phyloP scores from a whole-genome alignment of 495 filamentous ascomycete species.

The Xylaria telfairii region DNA sequence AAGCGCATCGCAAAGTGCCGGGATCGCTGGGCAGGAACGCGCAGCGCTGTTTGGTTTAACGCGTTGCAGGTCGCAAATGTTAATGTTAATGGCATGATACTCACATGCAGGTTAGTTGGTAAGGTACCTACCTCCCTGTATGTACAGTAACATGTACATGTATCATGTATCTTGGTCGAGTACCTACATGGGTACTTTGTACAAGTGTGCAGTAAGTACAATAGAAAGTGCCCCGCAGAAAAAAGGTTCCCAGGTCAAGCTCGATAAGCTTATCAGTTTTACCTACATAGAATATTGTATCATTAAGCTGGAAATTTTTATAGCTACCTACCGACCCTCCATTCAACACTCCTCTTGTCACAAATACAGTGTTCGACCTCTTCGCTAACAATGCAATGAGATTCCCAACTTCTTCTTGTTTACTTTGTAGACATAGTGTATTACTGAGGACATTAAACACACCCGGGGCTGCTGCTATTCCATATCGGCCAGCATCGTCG shows the following conservation, averaged over 20 bases:
- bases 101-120: too few species aligned
- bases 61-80: constrained; percentile 13
- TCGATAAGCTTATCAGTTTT: too few species aligned
- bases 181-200: too few species aligned
- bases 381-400: constrained; percentile 35
- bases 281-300: too few species aligned
- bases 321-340: not conserved
- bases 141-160: too few species aligned
- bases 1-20: not conserved
- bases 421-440: constrained; percentile 33
- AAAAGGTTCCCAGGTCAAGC: too few species aligned
- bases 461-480: constrained; percentile 15
- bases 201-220: too few species aligned
- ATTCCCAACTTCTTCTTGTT: constrained; percentile 30
- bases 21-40: not conserved
- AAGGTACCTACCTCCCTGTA: too few species aligned
- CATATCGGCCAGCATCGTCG: constrained; percentile 33
- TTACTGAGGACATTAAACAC: constrained; percentile 23
- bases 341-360: not conserved
- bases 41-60: not conserved
- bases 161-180: too few species aligned
- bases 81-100: too few species aligned
- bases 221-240: too few species aligned
- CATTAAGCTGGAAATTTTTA: not conserved
- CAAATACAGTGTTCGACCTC: not conserved